Evolutionary conservation across 116 monocot species (phyloP).

Genomic region (Papilionanthe hybrid): DNA sequence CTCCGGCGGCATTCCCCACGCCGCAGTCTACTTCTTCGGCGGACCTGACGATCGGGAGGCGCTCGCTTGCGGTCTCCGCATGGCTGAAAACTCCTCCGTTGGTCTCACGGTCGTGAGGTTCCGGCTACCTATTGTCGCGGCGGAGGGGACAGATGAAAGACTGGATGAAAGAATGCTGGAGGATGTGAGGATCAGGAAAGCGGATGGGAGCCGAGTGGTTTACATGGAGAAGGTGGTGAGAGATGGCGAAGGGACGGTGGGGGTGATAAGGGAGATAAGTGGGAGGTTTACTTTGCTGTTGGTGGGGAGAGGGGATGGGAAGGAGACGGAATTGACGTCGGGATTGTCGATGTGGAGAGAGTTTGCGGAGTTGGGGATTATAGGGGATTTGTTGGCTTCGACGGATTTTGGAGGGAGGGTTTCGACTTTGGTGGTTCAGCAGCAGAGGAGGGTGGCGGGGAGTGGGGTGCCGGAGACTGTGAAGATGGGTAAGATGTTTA

Average conservation of each 20-base stretch:
- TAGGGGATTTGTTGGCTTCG: conserved; percentile 31
- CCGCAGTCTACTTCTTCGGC: conserved; percentile 43
- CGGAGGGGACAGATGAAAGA: conserved; percentile 8
- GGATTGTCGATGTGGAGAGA: conserved; percentile 29
- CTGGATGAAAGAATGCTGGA: not conserved
- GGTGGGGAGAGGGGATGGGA: conserved; percentile 21
- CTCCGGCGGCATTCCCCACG: not conserved
- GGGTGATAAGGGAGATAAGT: conserved; percentile 17
- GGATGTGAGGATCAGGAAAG: not conserved
- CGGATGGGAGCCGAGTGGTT: conserved; percentile 1
- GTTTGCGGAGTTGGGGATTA: conserved; percentile 22
- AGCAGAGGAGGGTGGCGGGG: conserved; percentile 9
- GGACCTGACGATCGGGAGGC: conserved; percentile 52
- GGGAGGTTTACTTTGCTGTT: conserved; percentile 10
- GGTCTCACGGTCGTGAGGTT: conserved; percentile 26
- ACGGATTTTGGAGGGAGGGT: conserved; percentile 32
- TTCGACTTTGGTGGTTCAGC: conserved; percentile 41
- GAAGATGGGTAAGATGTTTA: not conserved
- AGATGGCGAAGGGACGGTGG: conserved; percentile 18
- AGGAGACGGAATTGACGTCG: conserved; percentile 5
- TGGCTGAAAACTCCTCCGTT: conserved; percentile 21
- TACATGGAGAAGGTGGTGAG: conserved; percentile 18
- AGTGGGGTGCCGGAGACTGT: not conserved
- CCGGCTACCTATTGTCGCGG: not conserved
- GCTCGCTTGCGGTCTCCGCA: conserved; percentile 26